Base-by-base conservation (phyloP, 305 asterid species). In the Fraxinus platypoda region DNA sequence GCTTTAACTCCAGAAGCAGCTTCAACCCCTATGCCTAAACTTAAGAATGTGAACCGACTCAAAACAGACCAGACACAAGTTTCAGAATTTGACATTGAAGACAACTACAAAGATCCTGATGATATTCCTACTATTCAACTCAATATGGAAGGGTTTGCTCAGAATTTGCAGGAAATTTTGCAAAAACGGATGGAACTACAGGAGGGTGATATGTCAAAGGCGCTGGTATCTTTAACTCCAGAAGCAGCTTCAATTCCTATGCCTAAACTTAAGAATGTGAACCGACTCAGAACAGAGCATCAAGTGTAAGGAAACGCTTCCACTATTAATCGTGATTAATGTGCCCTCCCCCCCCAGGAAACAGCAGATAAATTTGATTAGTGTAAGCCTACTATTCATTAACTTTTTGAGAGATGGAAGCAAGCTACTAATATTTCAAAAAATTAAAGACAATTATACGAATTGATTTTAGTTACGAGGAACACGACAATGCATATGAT, bases 101-200 rank as follows among this genome's bases (percentile, higher is more conserved):
- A 84, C 77, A 80, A 81, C 81, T 83, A 86, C 75, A 97, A 91
- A 88, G 98, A 92, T 85, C 89, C 90, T 72, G 92, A 92, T 84
- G 97, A 92, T 82, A 94, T 96, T 85, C 99, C 99, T 54, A 91
- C 93, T 15, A 94, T 96, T 87, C 90, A 88, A 75, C 97, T 96
- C 85, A 94, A 96, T 85, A 88, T 96, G 87, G 91, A 90, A 82
- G 89, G 91, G 88, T 90, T 96, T 86, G 87, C 94, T 84, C 94
- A 93, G 81, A 96, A 91, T 84, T 81, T 96, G 91, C 96, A 91
- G 87, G 88, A 84, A 75, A 88, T 91, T 84, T 84, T 96, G 86
- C 88, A 89, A 88, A 90, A 89, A 80, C 90, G 89, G 79, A 82
- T 86, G 72, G 93, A 92, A 76, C 87, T 94, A 54, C 49, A 9